Base-by-base conservation (phyloP, 345 rosid species). In the Populus euphratica region DNA sequence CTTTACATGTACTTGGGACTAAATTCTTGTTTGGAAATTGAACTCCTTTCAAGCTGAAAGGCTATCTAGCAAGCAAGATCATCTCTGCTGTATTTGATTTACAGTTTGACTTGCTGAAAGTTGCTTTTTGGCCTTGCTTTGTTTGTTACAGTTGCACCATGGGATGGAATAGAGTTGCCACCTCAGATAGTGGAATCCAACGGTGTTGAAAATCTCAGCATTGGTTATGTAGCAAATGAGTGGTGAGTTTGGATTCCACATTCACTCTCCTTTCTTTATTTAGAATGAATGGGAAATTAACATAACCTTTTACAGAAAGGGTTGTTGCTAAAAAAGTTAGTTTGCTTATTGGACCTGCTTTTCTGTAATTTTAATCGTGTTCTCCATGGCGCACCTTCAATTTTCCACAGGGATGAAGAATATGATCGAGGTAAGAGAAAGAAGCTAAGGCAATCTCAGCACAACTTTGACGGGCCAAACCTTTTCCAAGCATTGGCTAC, bases 351-450 rank as follows among this genome's bases (percentile, higher is more conserved):
- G 63, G 29, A 59, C 29, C 29, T 59, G 16, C 29, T n/a, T n/a
- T 47, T 23, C 29, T 59, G 29, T 59, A 59, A 59, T n/a, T 59
- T 41, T 23, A n/a, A 11, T 56, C 47, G 1, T 68, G 76, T 38
- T 74, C 52, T 41, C 64, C 21, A 31, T 11, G 21, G 11, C 13
- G 31, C 44, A 5, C 8, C 18, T 39, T 35, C 49, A 9, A 20
- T 70, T 39, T 33, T 62, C 4, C 27, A 2, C 83, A 96, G 99
- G 97, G 99, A 96, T 74, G 97, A 91, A 78, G 97, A 93, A 78
- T 96, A 96, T 77, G 99, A 96, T 76, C 86, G 83, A n/a, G 99
- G 99, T 21, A 96, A 85, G 90, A 88, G 92, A 83, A 96, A 91
- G 91, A 96, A 96, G 86, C 73, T 91, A 63, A 87, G 88, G 81